Percentiles rank a stretch among this genome's conserved stretches.
These are phyloP conservation scores for Furcasterigmium furcatum DNA, from an alignment of 2,329 filamentous ascomycete species.

Conservation along the genomic window DNA sequence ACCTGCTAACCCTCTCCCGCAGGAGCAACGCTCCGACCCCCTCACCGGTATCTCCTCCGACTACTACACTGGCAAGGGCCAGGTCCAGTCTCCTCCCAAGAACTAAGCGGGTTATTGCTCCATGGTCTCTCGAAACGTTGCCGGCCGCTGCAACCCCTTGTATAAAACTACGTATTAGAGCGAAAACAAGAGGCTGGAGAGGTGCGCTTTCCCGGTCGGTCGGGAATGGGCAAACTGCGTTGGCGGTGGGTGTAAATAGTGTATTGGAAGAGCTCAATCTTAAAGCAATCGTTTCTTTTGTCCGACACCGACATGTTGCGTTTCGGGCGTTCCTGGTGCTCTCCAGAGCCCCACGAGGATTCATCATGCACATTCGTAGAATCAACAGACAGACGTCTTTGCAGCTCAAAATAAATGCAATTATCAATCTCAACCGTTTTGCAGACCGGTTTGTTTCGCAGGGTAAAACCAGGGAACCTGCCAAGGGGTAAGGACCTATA, in stretches of 20 bases:
- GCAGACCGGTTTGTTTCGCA: too few relatives aligned
- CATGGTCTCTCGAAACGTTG: conserved; percentile 11
- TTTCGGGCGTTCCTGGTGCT: too few relatives aligned
- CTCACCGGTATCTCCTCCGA: conserved; percentile 79
- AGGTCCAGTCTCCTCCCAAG: conserved; percentile 68
- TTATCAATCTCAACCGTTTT: too few relatives aligned
- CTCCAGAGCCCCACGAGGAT: too few relatives aligned
- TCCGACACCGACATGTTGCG: neutral
- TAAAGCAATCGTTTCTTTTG: conserved; percentile 25
- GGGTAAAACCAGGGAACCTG: too few relatives aligned
- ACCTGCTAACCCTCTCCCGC: conserved; percentile 13
- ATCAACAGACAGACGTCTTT: too few relatives aligned
- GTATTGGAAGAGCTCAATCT: conserved; percentile 36
- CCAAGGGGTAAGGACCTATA: too few relatives aligned
- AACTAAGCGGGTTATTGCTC: conserved; percentile 29
- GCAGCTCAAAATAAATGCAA: too few relatives aligned
- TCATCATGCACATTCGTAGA: too few relatives aligned
- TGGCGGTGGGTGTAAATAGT: conserved; percentile 37
- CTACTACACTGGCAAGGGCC: conserved; percentile 74
- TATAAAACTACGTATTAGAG: conserved; percentile 28
- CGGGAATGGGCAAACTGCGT: conserved; percentile 16
- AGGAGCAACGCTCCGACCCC: conserved; percentile 83
- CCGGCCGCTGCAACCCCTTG: conserved; percentile 20
- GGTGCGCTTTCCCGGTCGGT: conserved; percentile 23
- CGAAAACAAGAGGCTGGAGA: conserved; percentile 20